phyloP scores from a whole-genome alignment of 805 yeast species.

The Saccharomycopsis babjevae region DNA sequence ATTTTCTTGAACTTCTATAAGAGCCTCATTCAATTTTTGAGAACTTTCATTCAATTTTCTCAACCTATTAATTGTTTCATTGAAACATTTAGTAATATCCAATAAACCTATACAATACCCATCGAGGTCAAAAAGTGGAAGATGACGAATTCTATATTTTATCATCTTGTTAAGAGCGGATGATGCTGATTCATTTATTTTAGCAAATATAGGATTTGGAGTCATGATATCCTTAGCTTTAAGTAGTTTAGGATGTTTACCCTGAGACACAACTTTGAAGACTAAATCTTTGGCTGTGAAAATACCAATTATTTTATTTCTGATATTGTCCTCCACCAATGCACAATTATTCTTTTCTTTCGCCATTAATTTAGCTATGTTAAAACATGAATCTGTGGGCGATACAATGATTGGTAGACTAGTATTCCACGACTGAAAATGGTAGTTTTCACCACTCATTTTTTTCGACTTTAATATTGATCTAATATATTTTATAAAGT shows the following conservation, averaged over 20 bases:
- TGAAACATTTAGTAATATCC: constrained; percentile 37
- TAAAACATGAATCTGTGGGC: constrained; percentile 25
- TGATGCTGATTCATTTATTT: constrained; percentile 30
- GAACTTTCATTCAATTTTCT: constrained; percentile 33
- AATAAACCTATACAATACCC: constrained; percentile 31
- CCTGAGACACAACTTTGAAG: constrained; percentile 30
- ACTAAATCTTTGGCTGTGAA: constrained; percentile 40
- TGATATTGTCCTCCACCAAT: constrained; percentile 25
- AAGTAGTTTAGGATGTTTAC: constrained; percentile 23
- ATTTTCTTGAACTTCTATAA: constrained; percentile 25
- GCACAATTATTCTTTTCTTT: constrained; percentile 33
- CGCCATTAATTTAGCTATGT: constrained; percentile 30
- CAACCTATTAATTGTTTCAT: constrained; percentile 35
- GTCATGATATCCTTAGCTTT: constrained; percentile 33
- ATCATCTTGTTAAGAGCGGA: constrained; percentile 36
- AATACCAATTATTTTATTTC: constrained; percentile 29
- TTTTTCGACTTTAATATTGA: neutral
- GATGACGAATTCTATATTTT: constrained; percentile 31
- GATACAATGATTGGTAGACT: constrained; percentile 30
- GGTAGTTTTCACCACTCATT: neutral
- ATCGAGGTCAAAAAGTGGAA: constrained; percentile 31
- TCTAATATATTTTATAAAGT: neutral
- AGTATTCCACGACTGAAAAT: constrained; percentile 21
- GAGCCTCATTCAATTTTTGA: constrained; percentile 23
- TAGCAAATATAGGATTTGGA: constrained; percentile 27